phyloP scores from a whole-genome alignment of 805 yeast genomes.

The Yamadazyma olivae region DNA sequence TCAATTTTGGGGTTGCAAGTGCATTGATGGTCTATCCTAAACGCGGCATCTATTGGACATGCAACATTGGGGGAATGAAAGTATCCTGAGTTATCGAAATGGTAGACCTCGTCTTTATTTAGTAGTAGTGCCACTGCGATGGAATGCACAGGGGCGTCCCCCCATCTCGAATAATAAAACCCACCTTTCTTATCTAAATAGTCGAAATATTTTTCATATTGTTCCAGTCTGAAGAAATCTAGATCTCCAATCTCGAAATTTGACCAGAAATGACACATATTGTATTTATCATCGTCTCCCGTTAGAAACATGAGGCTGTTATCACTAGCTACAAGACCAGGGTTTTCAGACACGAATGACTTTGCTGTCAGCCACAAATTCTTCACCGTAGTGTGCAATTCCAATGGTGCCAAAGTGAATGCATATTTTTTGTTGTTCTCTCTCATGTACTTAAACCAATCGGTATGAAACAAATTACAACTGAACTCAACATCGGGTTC shows the following conservation, averaged over 20 bases:
- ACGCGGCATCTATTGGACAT: constrained; percentile 45
- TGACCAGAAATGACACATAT: constrained; percentile 81
- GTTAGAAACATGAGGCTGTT: constrained; percentile 22
- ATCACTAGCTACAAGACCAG: constrained; percentile 48
- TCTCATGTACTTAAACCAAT: constrained; percentile 71
- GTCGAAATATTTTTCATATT: constrained; percentile 59
- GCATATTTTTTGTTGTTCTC: constrained; percentile 70
- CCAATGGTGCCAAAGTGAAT: constrained; percentile 65
- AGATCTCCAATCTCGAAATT: constrained; percentile 74
- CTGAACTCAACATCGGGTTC: constrained; percentile 72
- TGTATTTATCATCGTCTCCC: constrained; percentile 38
- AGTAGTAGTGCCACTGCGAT: constrained; percentile 65
- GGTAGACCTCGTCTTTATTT: constrained; percentile 57
- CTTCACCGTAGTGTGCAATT: constrained; percentile 59
- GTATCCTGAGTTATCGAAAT: constrained; percentile 74
- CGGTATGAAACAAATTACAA: constrained; percentile 73
- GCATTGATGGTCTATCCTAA: constrained; percentile 28
- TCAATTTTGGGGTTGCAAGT: constrained; percentile 62
- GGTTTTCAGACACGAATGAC: constrained; percentile 24
- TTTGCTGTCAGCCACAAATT: constrained; percentile 51
- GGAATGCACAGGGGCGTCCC: constrained; percentile 90
- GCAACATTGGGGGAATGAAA: constrained; percentile 65
- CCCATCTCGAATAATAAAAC: constrained; percentile 87
- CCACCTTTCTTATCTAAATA: constrained; percentile 69
- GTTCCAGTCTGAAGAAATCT: constrained; percentile 59